Base-by-base conservation (phyloP, 2,329 filamentous ascomycete species). In the Penicillium sp. region DNA sequence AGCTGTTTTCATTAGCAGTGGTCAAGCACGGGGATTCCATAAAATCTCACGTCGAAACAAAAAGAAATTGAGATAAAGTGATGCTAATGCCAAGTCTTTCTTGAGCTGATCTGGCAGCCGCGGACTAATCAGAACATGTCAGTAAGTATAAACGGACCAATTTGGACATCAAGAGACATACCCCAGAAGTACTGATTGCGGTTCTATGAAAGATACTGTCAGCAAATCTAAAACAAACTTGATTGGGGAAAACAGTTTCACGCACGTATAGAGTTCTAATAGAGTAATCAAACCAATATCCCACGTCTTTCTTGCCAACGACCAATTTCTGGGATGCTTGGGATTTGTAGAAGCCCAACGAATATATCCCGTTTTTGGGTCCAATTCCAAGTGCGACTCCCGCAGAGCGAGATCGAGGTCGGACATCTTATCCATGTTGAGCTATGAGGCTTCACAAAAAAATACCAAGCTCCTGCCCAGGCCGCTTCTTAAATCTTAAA, bases 291-390 rank as follows among this genome's bases (percentile, higher is more conserved):
- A 29, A 0, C 54, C 40, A 9, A 57, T 64, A 48, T 67, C 63
- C 24, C 63, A 66, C n/a, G 53, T 40, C 52, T 66, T 66, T 10
- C 61, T 57, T 2, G 53, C 16, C 4, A 42, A 38, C 10, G 46
- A 34, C 65, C 65, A 67, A 44, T 65, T 66, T 22, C 64, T 52
- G 3, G 64, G 64, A 41, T 67, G 64, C 2, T 56, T 58, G 27
- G 41, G 31, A 14, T 54, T 54, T 5, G 39, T 11, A 13, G 31
- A n/a, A 5, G 40, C 27, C 51, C 51, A 54, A 7, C 51, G 45
- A 36, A 36, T 13, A n/a, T n/a, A n/a, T n/a, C 34, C 34, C 13
- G 34, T 36, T 7, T n/a, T n/a, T 2, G 34, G 14, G 13, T 36
- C 34, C 34, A 36, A n/a, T 7, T 36, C 34, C 14, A 36, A n/a